A percentile compares a stretch with the other conserved stretches of the same genome.
Evolutionary conservation across 208 protist genomes (phyloP).

Genomic region (Trypanosoma mega): DNA sequence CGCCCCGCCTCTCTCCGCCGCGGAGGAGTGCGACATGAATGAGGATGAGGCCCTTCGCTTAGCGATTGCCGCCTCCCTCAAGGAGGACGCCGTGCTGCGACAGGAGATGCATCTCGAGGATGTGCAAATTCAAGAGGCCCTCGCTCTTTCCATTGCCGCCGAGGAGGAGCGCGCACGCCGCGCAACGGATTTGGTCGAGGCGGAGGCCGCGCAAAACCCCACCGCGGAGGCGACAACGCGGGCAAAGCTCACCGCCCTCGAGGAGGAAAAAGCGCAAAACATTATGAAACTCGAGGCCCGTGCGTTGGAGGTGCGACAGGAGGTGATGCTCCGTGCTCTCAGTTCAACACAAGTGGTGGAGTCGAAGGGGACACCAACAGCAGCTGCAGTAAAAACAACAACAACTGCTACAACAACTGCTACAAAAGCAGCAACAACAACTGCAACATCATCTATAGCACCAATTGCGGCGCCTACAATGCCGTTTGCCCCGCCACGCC

Average conservation of each 20-base stretch:
- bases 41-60: slow-evolving; percentile 74
- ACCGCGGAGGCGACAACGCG: slow-evolving; percentile 19
- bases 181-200: slow-evolving; percentile 15
- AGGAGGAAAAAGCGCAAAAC: slow-evolving; percentile 52
- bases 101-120: slow-evolving; percentile 61
- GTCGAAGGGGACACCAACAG: neutral
- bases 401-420: slow-evolving; percentile 2
- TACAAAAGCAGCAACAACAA: neutral
- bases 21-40: slow-evolving; percentile 52
- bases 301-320: slow-evolving; percentile 43
- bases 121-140: slow-evolving; percentile 59
- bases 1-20: too few relatives aligned
- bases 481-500: slow-evolving; percentile 5
- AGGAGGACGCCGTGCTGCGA: slow-evolving; percentile 34
- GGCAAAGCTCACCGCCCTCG: slow-evolving; percentile 38
- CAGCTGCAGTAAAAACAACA: slow-evolving; percentile 14
- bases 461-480: slow-evolving; percentile 3
- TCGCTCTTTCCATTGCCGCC: slow-evolving; percentile 52
- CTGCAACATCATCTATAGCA: slow-evolving; percentile 1
- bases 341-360: slow-evolving; percentile 18
- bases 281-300: slow-evolving; percentile 45
- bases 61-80: slow-evolving; percentile 73
- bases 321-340: slow-evolving; percentile 39
- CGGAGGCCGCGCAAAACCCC: slow-evolving; percentile 26
- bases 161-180: slow-evolving; percentile 39